These are phyloP conservation scores for Leishmania tropica DNA, from an alignment of 208 protist genomes.

Conservation along the genomic window DNA sequence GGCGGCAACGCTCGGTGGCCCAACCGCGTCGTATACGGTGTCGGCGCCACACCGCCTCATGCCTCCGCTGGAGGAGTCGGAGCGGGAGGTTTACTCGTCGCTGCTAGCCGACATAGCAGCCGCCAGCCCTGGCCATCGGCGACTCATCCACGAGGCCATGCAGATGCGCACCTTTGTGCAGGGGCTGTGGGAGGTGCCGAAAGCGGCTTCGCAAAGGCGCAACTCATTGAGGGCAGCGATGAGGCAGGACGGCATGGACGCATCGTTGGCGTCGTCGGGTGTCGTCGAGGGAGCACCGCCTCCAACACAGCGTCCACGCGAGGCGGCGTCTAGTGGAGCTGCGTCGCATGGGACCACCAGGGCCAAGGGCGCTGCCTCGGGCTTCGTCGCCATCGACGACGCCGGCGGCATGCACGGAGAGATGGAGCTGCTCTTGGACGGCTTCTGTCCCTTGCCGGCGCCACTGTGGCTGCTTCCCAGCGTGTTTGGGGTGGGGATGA, in stretches of 20 bases:
- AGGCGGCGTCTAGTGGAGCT: background rate
- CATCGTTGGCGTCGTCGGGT: background rate
- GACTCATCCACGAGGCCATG: slow-evolving; percentile 27
- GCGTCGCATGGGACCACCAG: background rate
- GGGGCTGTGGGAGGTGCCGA: slow-evolving; percentile 13
- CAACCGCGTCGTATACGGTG: background rate
- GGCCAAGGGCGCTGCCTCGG: background rate
- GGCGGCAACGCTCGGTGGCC: background rate
- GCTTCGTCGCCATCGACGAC: background rate
- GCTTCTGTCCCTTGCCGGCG: slow-evolving; percentile 35
- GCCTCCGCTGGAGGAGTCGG: background rate
- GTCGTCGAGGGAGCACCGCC: slow-evolving; percentile 4
- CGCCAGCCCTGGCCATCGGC: slow-evolving; percentile 19
- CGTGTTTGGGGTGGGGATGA: slow-evolving; percentile 14
- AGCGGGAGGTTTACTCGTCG: slow-evolving; percentile 17
- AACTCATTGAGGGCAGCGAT: too few species aligned
- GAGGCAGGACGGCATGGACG: background rate
- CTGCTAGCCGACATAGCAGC: slow-evolving; percentile 27
- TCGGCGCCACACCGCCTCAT: background rate
- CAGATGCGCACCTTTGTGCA: slow-evolving; percentile 27
- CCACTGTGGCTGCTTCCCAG: slow-evolving; percentile 44
- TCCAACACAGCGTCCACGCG: background rate
- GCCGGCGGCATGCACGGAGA: slow-evolving; percentile 14
- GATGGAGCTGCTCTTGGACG: slow-evolving; percentile 31
- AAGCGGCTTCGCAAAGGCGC: background rate